Conservation (phyloP, 805 yeast genomes). For the Saturnispora sanitii region DNA sequence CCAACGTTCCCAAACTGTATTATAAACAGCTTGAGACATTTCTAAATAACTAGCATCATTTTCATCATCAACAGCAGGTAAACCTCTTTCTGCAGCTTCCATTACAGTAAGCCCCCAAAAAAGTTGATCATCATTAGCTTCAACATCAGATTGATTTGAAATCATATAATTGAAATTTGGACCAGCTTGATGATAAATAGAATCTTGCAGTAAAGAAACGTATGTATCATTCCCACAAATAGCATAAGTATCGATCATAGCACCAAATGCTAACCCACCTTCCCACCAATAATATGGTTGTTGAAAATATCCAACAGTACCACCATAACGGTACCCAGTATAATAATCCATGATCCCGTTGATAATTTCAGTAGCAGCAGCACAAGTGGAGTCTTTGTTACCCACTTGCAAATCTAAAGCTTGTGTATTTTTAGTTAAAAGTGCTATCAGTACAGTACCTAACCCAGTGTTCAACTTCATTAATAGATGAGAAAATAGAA, state of each 20-base stretch:
- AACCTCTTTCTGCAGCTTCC: conserved; percentile 76
- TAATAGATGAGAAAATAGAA: neutral
- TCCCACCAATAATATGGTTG: conserved; percentile 87
- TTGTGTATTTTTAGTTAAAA: conserved; percentile 1
- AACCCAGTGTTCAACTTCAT: too few species aligned
- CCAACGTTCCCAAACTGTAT: conserved; percentile 88
- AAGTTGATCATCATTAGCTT: conserved; percentile 88
- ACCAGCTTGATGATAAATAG: conserved; percentile 62
- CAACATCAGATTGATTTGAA: conserved; percentile 66
- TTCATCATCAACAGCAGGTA: conserved; percentile 48
- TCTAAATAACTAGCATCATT: conserved; percentile 68
- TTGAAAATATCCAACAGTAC: conserved; percentile 61
- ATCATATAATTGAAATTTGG: conserved; percentile 63
- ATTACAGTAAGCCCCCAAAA: conserved; percentile 83
- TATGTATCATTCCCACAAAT: conserved; percentile 60
- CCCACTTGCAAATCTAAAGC: conserved; percentile 12
- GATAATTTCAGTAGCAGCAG: conserved; percentile 53
- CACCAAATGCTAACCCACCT: conserved; percentile 69
- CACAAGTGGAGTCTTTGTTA: conserved; percentile 20
- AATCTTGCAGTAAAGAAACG: conserved; percentile 43
- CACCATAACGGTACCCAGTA: conserved; percentile 52
- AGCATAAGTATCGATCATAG: conserved; percentile 59
- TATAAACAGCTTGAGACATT: conserved; percentile 81
- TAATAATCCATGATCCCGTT: conserved; percentile 76
- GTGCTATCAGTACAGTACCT: too few species aligned